Base-by-base conservation (phyloP, 1,284 basidiomycete species). In the Rugiboletus extremiorientalis region DNA sequence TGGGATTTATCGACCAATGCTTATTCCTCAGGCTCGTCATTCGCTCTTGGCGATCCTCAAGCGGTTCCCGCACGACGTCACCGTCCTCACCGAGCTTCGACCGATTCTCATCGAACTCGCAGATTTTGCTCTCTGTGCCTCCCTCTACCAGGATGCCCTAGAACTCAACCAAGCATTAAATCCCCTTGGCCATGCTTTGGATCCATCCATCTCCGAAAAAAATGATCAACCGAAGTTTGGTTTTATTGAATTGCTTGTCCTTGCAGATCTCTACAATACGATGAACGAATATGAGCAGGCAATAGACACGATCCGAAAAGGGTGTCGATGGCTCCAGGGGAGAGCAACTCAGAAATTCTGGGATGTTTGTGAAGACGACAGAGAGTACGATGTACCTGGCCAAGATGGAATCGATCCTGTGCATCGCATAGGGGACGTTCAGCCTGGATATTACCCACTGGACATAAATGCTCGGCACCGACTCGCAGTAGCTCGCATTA, bases 401-500 rank as follows among this genome's bases (percentile, higher is more conserved):
- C 59, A 64, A 49, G 82, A 51, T 34, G 47, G 31, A 18, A 16
- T 14, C 6, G 49, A 49, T 6, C 12, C 23, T 2, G 20, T 34
- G 25, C 31, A 22, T 22, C 46, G 31, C 9, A 20, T 20, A 34
- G 50, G 46, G n/a, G 50, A 52, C n/a, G 50, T 52, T 27, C 47
- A 28, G n/a, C 31, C 50, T 28, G 50, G 50, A 11, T 52, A 28
- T 31, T 52, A 52, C 22, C 46, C 46, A n/a, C 20, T 52, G 14
- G 47, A 51, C 7, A 18, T 50, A 51, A 52, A 52, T 34, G 48
- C 96, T 5, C 78, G 96, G 45, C 88, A 95, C 70, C 81, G 94
- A 18, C 75, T 99, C 4, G 94, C 92, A 0, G 79, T 96, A 25
- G 85, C 92, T 1, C 80, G 96, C 50, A 84, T 98, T 33, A 90